Evolutionary conservation across 2,329 filamentous ascomycete species (phyloP).

Genomic region (Ambrosiella cleistominuta): DNA sequence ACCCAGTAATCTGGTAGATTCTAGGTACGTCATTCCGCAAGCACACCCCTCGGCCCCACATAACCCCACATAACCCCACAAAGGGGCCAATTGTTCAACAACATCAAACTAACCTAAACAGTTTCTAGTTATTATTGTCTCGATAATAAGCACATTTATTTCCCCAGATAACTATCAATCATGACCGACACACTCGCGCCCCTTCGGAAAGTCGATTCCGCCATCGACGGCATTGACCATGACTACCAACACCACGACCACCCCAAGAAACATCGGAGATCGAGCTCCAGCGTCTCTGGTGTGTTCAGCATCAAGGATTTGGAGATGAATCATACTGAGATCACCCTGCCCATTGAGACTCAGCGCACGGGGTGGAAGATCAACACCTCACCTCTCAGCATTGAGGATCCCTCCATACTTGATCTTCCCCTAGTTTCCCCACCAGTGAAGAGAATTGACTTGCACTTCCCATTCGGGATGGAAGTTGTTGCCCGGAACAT

Average conservation of each 20-base stretch:
- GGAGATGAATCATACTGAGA: slow-evolving; percentile 50
- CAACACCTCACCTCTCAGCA: slow-evolving; percentile 60
- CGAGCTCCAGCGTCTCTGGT: slow-evolving; percentile 55
- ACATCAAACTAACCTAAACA: no score
- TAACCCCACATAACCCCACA: no score
- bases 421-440: slow-evolving; percentile 67
- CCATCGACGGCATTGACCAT: slow-evolving; percentile 51
- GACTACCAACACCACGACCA: slow-evolving; percentile 19
- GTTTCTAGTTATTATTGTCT: no score
- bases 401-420: slow-evolving; percentile 73
- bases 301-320: slow-evolving; percentile 65
- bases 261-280: slow-evolving; percentile 48
- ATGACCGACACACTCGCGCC: slow-evolving; percentile 28
- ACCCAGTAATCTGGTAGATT: no score
- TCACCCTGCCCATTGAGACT: slow-evolving; percentile 63
- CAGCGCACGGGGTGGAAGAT: slow-evolving; percentile 89
- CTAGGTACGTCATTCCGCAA: no score
- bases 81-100: no score
- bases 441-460: slow-evolving; percentile 82
- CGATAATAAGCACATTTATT: background rate
- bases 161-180: slow-evolving; percentile 14
- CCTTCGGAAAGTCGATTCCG: slow-evolving; percentile 80
- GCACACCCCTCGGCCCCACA: no score
- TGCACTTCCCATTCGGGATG: slow-evolving; percentile 76
- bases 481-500: slow-evolving; percentile 80